Percentiles rank a stretch among this genome's conserved stretches.
Evolutionary conservation across 2,329 filamentous ascomycete species (phyloP).

Genomic region (Colletotrichum camelliae): DNA sequence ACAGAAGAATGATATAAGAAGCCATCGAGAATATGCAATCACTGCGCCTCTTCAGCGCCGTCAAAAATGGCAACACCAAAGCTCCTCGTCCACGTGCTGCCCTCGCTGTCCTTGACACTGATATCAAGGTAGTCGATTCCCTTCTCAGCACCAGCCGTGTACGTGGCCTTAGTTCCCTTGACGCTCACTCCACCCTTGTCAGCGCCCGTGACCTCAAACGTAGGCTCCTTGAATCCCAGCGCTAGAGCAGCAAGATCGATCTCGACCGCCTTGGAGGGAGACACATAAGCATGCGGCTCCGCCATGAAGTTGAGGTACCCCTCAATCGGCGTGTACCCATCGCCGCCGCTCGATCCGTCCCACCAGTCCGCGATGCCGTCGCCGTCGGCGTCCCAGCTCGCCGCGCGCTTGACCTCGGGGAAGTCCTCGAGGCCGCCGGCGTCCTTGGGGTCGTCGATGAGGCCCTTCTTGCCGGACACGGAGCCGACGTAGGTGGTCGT

Average conservation of each 20-base stretch:
- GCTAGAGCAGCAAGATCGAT: slow-evolving; percentile 31
- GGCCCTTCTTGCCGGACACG: slow-evolving; percentile 31
- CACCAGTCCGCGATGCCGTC: slow-evolving; percentile 41
- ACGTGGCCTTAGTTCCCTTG: slow-evolving; percentile 13
- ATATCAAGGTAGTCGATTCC: slow-evolving; percentile 24
- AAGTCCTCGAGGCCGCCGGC: slow-evolving; percentile 38
- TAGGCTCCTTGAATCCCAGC: slow-evolving; percentile 24
- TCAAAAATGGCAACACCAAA: slow-evolving; percentile 25
- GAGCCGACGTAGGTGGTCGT: slow-evolving; percentile 35
- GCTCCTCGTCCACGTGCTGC: slow-evolving; percentile 24
- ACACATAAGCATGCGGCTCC: slow-evolving; percentile 35
- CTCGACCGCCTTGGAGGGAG: slow-evolving; percentile 25
- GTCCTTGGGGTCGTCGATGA: slow-evolving; percentile 37
- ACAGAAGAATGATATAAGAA: rapidly evolving
- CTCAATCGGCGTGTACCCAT: slow-evolving; percentile 35
- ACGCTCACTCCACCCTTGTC: slow-evolving; percentile 22
- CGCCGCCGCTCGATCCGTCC: slow-evolving; percentile 35
- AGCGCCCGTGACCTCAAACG: slow-evolving; percentile 13
- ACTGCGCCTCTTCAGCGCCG: background rate
- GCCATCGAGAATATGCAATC: background rate
- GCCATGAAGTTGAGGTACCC: slow-evolving; percentile 40
- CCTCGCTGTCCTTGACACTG: slow-evolving; percentile 23
- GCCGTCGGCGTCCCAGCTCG: slow-evolving; percentile 34
- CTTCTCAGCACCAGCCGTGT: slow-evolving; percentile 16
- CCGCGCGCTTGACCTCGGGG: slow-evolving; percentile 27